Conservation (phyloP, 2,329 filamentous ascomycete genomes). For the Laburnicola sp. region DNA sequence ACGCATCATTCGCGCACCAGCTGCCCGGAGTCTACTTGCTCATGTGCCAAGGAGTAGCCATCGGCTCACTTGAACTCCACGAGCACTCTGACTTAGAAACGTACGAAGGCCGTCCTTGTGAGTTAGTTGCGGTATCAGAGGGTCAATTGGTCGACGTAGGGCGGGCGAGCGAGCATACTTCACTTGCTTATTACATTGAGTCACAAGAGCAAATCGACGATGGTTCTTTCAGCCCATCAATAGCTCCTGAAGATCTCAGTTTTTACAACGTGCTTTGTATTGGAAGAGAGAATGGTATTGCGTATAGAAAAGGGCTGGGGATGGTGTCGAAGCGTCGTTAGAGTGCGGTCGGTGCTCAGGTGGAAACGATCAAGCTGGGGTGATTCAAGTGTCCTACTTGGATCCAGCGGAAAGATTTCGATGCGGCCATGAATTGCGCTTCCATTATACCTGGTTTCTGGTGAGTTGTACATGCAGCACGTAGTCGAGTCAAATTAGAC, state of each 20-base stretch:
- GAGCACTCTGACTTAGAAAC: neutral
- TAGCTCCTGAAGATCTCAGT: neutral
- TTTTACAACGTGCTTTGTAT: constrained; percentile 9
- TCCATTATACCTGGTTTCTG: too few species aligned
- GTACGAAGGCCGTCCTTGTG: neutral
- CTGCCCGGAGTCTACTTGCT: neutral
- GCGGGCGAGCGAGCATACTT: neutral
- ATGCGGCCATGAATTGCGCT: too few species aligned
- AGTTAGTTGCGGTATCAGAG: neutral
- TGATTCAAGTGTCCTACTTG: too few species aligned
- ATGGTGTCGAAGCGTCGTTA: neutral
- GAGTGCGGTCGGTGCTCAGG: neutral
- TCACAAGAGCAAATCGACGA: neutral
- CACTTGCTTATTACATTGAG: neutral
- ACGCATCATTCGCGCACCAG: neutral
- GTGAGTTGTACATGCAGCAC: too few species aligned
- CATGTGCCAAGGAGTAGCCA: neutral
- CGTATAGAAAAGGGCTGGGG: constrained; percentile 4
- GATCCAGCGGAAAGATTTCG: too few species aligned
- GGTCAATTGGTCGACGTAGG: neutral
- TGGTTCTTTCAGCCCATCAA: neutral
- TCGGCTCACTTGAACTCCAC: neutral
- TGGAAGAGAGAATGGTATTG: neutral
- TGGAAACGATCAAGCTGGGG: neutral
- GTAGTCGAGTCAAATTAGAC: too few species aligned